phyloP scores from a whole-genome alignment of 2,329 filamentous ascomycete species.

The Clonostachys rosea region DNA sequence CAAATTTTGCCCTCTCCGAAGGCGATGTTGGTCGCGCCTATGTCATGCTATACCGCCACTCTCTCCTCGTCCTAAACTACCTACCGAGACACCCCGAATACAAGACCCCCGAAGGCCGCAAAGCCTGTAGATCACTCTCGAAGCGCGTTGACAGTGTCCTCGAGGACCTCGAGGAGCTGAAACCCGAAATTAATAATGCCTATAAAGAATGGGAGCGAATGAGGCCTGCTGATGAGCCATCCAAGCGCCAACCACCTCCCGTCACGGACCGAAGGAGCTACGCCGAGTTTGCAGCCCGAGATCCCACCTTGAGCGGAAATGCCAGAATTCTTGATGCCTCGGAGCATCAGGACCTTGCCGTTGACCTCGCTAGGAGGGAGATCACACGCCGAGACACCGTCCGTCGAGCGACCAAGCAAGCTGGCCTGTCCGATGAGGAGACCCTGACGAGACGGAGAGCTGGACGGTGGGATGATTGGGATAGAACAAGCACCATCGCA shows the following conservation, averaged over 20 bases:
- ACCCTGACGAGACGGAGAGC: conserved; percentile 47
- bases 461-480: conserved; percentile 37
- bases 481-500: conserved; percentile 5
- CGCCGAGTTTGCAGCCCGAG: conserved; percentile 44
- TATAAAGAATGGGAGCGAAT: conserved; percentile 64
- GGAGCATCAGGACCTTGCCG: conserved; percentile 70
- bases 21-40: conserved; percentile 86
- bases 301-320: conserved; percentile 55
- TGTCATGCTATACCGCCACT: conserved; percentile 85
- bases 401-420: conserved; percentile 50
- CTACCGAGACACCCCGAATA: conserved; percentile 74
- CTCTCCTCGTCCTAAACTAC: conserved; percentile 73
- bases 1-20: conserved; percentile 78
- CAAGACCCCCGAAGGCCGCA: conserved; percentile 59
- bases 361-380: conserved; percentile 71
- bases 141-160: conserved; percentile 54
- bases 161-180: conserved; percentile 69
- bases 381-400: conserved; percentile 61
- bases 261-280: conserved; percentile 20
- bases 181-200: conserved; percentile 69
- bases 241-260: conserved; percentile 8
- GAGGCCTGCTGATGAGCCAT: conserved; percentile 26
- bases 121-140: conserved; percentile 50
- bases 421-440: conserved; percentile 51
- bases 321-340: conserved; percentile 62